phyloP scores from a whole-genome alignment of 140 eudicot species.

The Flaveria floridana region DNA sequence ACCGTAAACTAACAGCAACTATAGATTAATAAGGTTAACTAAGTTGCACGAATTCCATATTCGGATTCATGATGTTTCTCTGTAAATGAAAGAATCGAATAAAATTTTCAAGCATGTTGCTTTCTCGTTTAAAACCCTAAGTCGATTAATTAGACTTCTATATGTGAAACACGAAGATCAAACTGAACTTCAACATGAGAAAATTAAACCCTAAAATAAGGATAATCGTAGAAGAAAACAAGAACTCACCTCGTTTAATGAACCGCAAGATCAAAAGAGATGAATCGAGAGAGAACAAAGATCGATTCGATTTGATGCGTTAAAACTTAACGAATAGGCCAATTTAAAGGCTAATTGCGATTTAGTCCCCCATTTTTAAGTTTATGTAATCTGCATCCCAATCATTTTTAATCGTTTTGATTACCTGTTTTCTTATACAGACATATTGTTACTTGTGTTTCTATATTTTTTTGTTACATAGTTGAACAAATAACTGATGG shows the following conservation, averaged over 20 bases:
- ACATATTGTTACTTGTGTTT: neutral
- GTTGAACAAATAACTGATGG: neutral
- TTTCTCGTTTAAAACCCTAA: constrained; percentile 29
- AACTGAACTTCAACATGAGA: neutral
- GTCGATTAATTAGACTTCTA: neutral
- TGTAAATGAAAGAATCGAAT: neutral
- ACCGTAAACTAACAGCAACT: neutral
- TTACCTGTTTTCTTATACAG: neutral
- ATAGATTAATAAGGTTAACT: neutral
- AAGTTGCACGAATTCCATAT: neutral
- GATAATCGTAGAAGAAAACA: neutral
- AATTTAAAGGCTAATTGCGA: neutral
- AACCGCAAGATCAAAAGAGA: neutral
- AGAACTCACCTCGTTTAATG: neutral
- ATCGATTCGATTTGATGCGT: neutral
- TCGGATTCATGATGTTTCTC: neutral
- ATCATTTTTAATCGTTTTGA: neutral
- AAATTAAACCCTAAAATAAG: neutral
- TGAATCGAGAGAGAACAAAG: neutral
- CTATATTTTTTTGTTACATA: neutral
- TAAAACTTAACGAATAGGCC: neutral
- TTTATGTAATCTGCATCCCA: neutral
- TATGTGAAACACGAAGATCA: neutral
- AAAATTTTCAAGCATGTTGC: neutral
- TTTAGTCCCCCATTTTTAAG: neutral